Conservation (phyloP, 2,329 filamentous ascomycete genomes). For the Paracorniculantispora psalliotae region DNA sequence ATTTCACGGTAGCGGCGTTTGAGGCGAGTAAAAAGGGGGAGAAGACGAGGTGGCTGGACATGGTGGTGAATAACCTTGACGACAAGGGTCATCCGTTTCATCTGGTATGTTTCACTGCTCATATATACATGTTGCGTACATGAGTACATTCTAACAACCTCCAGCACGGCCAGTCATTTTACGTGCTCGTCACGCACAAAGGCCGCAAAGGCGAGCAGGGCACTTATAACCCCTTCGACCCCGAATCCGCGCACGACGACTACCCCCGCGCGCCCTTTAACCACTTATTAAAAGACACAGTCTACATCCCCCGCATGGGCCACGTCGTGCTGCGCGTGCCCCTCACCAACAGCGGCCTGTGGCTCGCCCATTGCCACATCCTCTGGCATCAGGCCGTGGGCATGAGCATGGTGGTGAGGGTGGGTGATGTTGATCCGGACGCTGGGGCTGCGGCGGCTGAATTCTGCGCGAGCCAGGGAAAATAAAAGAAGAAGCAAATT, state of each 20-base stretch:
- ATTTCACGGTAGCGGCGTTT: slow-evolving; percentile 17
- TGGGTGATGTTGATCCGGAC: slow-evolving; percentile 5
- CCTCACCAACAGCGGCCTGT: slow-evolving; percentile 32
- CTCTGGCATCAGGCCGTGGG: slow-evolving; percentile 35
- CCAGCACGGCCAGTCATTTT: slow-evolving; percentile 18
- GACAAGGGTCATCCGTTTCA: slow-evolving; percentile 47
- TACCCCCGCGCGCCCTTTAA: slow-evolving; percentile 7
- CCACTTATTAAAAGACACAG: slow-evolving; percentile 31
- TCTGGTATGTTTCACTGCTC: slow-evolving; percentile 26
- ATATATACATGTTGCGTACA: not conserved
- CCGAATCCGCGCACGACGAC: slow-evolving; percentile 2
- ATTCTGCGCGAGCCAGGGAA: not conserved
- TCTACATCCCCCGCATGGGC: slow-evolving; percentile 30
- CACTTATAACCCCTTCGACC: slow-evolving; percentile 12
- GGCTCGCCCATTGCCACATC: slow-evolving; percentile 35
- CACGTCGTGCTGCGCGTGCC: slow-evolving; percentile 31
- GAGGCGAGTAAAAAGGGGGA: not conserved
- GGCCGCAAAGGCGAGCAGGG: slow-evolving; percentile 11
- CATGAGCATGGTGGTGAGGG: slow-evolving; percentile 33
- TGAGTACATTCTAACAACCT: too few relatives aligned
- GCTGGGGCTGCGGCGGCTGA: not conserved
- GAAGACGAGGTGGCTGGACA: slow-evolving; percentile 37
- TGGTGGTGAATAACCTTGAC: slow-evolving; percentile 46
- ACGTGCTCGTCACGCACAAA: slow-evolving; percentile 14
- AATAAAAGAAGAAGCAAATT: too few relatives aligned